Base-by-base conservation (phyloP, 1,284 basidiomycete species). In the Filobasidium uniguttulatum region DNA sequence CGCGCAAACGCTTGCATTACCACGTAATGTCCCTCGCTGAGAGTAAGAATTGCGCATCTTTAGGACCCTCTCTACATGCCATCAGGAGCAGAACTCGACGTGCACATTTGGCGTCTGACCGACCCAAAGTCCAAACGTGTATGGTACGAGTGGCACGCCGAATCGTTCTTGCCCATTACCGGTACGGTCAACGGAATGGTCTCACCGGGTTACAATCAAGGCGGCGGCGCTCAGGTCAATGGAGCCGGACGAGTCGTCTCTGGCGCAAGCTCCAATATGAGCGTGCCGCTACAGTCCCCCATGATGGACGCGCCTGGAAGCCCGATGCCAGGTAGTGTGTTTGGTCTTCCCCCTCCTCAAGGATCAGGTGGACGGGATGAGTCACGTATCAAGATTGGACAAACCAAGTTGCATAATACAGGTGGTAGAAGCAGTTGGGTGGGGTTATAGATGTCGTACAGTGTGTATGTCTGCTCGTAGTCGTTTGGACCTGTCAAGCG, bases 91-190 rank as follows among this genome's bases (percentile, higher is more conserved):
- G 93, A 98, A 67, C 72, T 99, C 15, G 84, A 89, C 50, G 86
- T 97, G 8, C 85, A 85, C 47, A 78, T 99, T 46, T 99, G 94
- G 93, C 80, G 94, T 26, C 70, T 96, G 52, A 90, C 89, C 1
- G 85, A 85, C 64, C 75, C 81, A 54, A 77, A 81, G 28, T 79
- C 57, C 7, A 57, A 58, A 15, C 65, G 63, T 43, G 88, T 99
- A 7, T 99, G 94, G 94, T 98, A 97, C 70, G 94, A 98, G 69
- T 99, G 94, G 94, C 81, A 82, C 60, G 90, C 88, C 0, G 90
- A 97, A 62, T 81, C 83, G 3, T 97, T 85, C 72, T 73, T 97
- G 35, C 78, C 82, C 5, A 55, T 70, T 29, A 56, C 62, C 44
- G 43, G 52, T 20, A 52, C 36, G 38, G 49, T 55, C 58, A 53